A percentile compares a stretch with the other conserved stretches of the same genome.
Conservation (phyloP, 257 asterid species). For the Gentiana macrophylla region DNA sequence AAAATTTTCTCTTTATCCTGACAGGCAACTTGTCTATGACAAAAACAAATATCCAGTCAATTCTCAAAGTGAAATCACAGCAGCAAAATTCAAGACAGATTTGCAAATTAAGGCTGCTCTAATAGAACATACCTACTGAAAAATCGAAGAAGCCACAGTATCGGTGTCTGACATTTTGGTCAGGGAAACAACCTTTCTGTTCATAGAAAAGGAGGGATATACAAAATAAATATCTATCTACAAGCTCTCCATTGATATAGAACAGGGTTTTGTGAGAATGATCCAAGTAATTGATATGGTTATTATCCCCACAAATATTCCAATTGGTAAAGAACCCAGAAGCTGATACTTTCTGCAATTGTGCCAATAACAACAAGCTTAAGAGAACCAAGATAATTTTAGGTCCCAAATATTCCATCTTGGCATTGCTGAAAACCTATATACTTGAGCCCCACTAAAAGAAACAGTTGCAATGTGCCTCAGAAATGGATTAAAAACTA, state of each 20-base stretch:
- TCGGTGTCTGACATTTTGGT: constrained; percentile 20
- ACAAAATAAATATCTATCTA: constrained; percentile 52
- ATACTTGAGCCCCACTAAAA: constrained; percentile 18
- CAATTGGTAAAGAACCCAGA: constrained; percentile 30
- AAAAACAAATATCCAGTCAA: constrained; percentile 6
- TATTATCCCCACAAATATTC: constrained; percentile 36
- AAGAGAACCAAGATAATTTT: constrained; percentile 31
- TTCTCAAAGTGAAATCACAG: not conserved
- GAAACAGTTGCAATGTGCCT: constrained; percentile 12
- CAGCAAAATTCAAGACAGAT: not conserved
- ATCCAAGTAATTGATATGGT: constrained; percentile 30
- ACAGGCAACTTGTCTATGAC: constrained; percentile 40
- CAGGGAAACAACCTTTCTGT: constrained; percentile 32
- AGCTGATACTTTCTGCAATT: constrained; percentile 31
- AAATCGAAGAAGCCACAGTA: constrained; percentile 31
- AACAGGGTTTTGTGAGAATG: constrained; percentile 35
- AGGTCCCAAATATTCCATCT: constrained; percentile 24
- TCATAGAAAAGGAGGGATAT: constrained; percentile 30
- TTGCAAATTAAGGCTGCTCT: not conserved
- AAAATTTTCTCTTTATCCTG: constrained; percentile 37
- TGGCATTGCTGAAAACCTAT: constrained; percentile 21
- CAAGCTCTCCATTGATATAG: constrained; percentile 50
- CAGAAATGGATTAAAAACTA: constrained; percentile 16
- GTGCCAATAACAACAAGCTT: constrained; percentile 32
- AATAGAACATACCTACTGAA: constrained; percentile 40